A percentile compares a stretch with the other conserved stretches of the same genome.
Conservation (phyloP, 2,329 filamentous ascomycete genomes). For the Magnaporthiopsis poae region DNA sequence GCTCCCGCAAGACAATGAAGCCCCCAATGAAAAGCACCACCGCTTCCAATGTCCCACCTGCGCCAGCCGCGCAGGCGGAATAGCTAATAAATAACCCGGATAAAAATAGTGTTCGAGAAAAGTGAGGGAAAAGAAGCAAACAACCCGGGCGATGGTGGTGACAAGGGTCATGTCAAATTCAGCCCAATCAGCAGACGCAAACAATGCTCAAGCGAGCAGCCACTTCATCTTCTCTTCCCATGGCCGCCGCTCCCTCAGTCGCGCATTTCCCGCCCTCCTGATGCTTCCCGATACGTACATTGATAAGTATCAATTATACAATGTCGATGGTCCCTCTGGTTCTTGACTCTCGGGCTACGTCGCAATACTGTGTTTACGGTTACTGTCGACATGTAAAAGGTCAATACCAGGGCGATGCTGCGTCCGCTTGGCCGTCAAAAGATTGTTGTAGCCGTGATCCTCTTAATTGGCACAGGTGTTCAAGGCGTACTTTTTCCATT, state of each 20-base stretch:
- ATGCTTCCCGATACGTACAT: not conserved
- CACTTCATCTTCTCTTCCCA: not conserved
- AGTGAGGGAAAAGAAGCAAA: not conserved
- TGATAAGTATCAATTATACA: not conserved
- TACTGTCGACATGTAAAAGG: not conserved
- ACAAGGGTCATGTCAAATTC: not conserved
- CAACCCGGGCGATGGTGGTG: not conserved
- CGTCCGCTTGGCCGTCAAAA: not conserved
- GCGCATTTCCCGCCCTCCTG: not conserved
- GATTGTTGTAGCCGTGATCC: not conserved
- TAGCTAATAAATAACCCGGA: not conserved
- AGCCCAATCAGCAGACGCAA: not conserved
- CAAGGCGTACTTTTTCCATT: not conserved
- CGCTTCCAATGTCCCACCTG: not conserved
- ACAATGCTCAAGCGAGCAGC: not conserved
- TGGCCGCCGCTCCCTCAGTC: not conserved
- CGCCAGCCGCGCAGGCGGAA: not conserved
- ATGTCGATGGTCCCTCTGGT: not conserved
- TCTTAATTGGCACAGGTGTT: not conserved
- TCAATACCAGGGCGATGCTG: not conserved
- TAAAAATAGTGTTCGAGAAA: not conserved
- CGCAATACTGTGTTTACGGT: not conserved
- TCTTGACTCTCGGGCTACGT: not conserved
- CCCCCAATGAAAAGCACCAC: not conserved
- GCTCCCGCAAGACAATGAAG: not conserved